Evolutionary conservation across 2,329 filamentous ascomycete genomes (phyloP), one percentile per base, ranked within the genome.

Genomic region (Cladosporium sp.): DNA sequence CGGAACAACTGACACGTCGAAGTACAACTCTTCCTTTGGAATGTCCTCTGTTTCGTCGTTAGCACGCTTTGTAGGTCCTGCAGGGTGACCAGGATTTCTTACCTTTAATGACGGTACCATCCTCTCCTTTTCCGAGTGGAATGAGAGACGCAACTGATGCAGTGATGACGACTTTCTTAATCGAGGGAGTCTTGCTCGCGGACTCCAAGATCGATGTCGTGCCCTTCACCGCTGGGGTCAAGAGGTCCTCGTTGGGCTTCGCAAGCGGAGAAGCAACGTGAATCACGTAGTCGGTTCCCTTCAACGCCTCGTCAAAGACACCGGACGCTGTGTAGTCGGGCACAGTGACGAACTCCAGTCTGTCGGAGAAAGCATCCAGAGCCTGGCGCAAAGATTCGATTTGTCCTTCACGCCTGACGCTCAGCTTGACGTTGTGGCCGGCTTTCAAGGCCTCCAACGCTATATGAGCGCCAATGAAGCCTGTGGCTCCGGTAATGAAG

Each of bases 31-130:
- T 28, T 51, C 48, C 16, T 51, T 51, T 16, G 48, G 2, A 11
- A 51, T 28, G 48, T 51, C 48, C 25, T 51, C 48, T 51, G 13
- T n/a, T 5, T 13, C 3, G 8, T 11, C 4, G 39, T 46, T 0
- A 46, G n/a, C 3, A 46, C 10, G 66, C 54, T 54, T 71, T 72
- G 16, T 60, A 65, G 5, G 63, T 63, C 16, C 25, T 46, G 62
- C 69, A 66, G 3, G 67, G 68, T 4, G 34, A 23, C 36, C 23
- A 26, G 8, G 3, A 46, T 11, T 3, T 51, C 23, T 51, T 28
- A 51, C 48, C 48, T 28, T 28, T 51, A 13, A 51, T 11, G 5
- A 8, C 7, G 0, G 11, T n/a, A 10, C 48, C 48, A 8, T 51
- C 48, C 0, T 25, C 23, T 2, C 25, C 48, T 28, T 51, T 26